Evolutionary conservation across 2,329 filamentous ascomycete genomes (phyloP).

Genomic region (Mycosphaerella arachidis): DNA sequence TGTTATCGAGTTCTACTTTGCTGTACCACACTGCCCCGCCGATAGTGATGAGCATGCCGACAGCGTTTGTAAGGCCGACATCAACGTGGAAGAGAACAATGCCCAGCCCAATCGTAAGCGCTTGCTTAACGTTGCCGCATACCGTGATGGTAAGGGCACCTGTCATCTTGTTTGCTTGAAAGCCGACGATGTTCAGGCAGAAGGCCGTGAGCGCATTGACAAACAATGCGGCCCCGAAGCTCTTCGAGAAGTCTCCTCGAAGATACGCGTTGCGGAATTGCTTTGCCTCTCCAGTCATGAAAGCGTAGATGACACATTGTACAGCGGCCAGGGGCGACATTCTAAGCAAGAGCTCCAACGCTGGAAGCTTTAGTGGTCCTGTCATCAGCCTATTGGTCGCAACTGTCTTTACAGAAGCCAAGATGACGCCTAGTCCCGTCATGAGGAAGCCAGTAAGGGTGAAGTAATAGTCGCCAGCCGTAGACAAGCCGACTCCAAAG

Average conservation of each 20-base stretch:
- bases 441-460: constrained; percentile 47
- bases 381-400: constrained; percentile 63
- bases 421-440: constrained; percentile 37
- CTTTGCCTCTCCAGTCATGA: constrained; percentile 17
- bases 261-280: constrained; percentile 11
- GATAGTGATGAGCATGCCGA: constrained; percentile 53
- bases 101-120: constrained; percentile 35
- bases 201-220: constrained; percentile 34
- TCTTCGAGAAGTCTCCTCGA: constrained; percentile 45
- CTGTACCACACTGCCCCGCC: constrained; percentile 55
- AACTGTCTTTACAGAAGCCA: constrained; percentile 52
- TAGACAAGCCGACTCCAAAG: constrained; percentile 56
- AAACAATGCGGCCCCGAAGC: constrained; percentile 50
- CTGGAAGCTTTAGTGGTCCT: constrained; percentile 53
- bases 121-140: constrained; percentile 37
- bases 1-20: constrained; percentile 52
- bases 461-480: constrained; percentile 60
- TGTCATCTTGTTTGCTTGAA: constrained; percentile 37
- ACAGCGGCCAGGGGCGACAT: constrained; percentile 23
- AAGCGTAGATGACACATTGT: constrained; percentile 20
- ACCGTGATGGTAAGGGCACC: constrained; percentile 37
- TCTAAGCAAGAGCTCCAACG: constrained; percentile 54
- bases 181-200: constrained; percentile 35
- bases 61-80: constrained; percentile 44
- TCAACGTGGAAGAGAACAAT: constrained; percentile 35